phyloP scores from a whole-genome alignment of 2,329 filamentous ascomycete genomes.

The Macrophomina phaseolina region DNA sequence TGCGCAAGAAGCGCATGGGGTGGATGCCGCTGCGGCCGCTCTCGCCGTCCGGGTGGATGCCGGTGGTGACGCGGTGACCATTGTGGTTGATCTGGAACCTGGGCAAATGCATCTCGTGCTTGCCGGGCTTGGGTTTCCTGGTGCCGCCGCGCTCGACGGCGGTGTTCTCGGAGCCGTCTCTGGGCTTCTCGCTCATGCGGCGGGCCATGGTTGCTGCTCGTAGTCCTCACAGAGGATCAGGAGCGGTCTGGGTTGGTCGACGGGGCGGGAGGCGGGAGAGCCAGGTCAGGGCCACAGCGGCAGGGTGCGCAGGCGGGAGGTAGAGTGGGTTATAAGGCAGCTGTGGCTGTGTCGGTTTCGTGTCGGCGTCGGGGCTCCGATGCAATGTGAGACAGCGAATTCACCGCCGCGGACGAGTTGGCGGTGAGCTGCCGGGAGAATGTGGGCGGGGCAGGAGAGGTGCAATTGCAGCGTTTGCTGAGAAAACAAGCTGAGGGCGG shows the following conservation, averaged over 20 bases:
- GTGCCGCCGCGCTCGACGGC: slow-evolving; percentile 26
- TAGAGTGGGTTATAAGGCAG: background rate
- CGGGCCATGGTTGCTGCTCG: slow-evolving; percentile 13
- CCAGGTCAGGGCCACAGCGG: slow-evolving; percentile 8
- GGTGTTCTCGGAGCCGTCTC: slow-evolving; percentile 14
- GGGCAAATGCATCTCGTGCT: slow-evolving; percentile 5
- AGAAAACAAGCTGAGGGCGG: background rate
- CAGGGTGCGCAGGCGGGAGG: background rate
- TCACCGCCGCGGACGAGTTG: slow-evolving; percentile 7
- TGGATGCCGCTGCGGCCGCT: slow-evolving; percentile 71
- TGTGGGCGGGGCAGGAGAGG: background rate
- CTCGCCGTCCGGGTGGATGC: slow-evolving; percentile 63
- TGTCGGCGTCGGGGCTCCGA: background rate
- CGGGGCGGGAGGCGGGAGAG: background rate
- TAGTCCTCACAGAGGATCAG: background rate
- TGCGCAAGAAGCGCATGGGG: slow-evolving; percentile 66
- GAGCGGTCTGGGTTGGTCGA: background rate
- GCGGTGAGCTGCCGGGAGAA: slow-evolving; percentile 11
- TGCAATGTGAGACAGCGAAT: background rate
- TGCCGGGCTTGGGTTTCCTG: slow-evolving; percentile 15
- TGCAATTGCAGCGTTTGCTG: background rate
- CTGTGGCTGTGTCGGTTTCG: slow-evolving; percentile 10
- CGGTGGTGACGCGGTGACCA: slow-evolving; percentile 50
- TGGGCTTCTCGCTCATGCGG: slow-evolving; percentile 5
- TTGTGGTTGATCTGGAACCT: slow-evolving; percentile 53